Base-by-base conservation (phyloP, 805 yeast genomes). In the Saturnispora serradocipensis region DNA sequence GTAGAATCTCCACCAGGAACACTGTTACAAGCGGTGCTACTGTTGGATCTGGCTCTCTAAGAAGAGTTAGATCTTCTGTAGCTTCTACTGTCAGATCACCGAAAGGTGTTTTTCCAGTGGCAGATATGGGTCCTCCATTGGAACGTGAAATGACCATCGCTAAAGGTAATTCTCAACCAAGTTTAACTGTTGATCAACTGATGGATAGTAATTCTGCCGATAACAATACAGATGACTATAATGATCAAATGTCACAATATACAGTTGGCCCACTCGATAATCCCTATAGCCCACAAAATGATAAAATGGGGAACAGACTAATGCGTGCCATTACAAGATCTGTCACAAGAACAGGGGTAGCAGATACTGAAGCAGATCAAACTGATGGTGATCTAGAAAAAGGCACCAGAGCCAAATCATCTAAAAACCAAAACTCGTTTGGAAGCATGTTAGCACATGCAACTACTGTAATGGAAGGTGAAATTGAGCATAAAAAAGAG, bases 101-200 rank as follows among this genome's bases (percentile, higher is more conserved):
- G 3, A 78, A 78, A 25, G 88, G 88, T 54, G 89, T 85, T 1
- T 86, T 85, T 67, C 93, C 95, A 0, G 90, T 86, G 2, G 72
- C 72, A 58, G 91, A 87, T 1, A 84, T 86, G 91, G 89, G 87
- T 1, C 72, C 71, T 10, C 85, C 91, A 3, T 63, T 77, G 42
- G 67, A 65, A 27, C 68, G 76, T 50, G 90, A 85, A 58, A 68
- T 67, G 44, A 71, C 82, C 0, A 80, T 85, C 50, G 88, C 88
- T 4, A 69, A 30, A 5, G 34, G 71, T 27, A 57, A 71, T 9
- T 58, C 59, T 58, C 36, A 30, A 44, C 54, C 56, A 13, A 55
- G 59, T 0, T 38, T 43, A 25, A 39, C 49, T 36, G 18, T 53
- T 7, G 55, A 53, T 45, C 48, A 44, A 13, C 4, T 47, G 13